phyloP scores from a whole-genome alignment of 2,329 filamentous ascomycete species.

The Herpomyces periplanetae region DNA sequence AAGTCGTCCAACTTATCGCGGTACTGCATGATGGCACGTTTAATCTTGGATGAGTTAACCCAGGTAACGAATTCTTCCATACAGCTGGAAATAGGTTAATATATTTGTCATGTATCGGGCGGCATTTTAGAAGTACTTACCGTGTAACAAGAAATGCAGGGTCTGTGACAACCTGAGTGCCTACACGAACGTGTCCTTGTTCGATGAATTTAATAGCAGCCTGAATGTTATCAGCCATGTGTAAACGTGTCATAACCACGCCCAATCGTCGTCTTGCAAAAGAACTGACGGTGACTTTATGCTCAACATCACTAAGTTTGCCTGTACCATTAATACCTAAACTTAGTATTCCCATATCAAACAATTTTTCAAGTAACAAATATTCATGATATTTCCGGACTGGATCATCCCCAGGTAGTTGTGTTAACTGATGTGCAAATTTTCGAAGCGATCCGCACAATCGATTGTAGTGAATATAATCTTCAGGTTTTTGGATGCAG shows the following conservation, averaged over 20 bases:
- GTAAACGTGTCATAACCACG: slow-evolving; percentile 55
- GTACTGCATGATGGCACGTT: slow-evolving; percentile 78
- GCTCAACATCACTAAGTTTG: slow-evolving; percentile 28
- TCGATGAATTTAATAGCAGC: slow-evolving; percentile 50
- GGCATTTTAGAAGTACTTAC: too few species aligned
- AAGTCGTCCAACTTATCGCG: slow-evolving; percentile 84
- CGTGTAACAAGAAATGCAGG: slow-evolving; percentile 50
- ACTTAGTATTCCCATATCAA: slow-evolving; percentile 56
- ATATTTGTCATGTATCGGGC: too few species aligned
- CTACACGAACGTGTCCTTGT: slow-evolving; percentile 67
- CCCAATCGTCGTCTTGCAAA: slow-evolving; percentile 50
- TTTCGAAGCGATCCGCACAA: slow-evolving; percentile 49
- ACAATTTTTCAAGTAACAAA: slow-evolving; percentile 56
- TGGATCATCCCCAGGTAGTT: slow-evolving; percentile 36
- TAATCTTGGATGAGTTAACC: slow-evolving; percentile 86
- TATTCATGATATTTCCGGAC: slow-evolving; percentile 50
- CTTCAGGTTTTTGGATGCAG: slow-evolving; percentile 53
- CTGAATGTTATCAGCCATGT: slow-evolving; percentile 69
- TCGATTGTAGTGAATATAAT: slow-evolving; percentile 28
- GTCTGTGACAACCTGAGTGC: slow-evolving; percentile 60
- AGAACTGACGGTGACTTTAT: slow-evolving; percentile 51
- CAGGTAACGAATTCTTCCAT: slow-evolving; percentile 93
- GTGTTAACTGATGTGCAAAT: slow-evolving; percentile 50
- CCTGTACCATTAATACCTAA: slow-evolving; percentile 21
- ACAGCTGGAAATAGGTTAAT: too few species aligned